These are phyloP conservation scores for Sporothrix dimorphospora DNA, from an alignment of 2,329 filamentous ascomycete genomes.

Conservation along the genomic window DNA sequence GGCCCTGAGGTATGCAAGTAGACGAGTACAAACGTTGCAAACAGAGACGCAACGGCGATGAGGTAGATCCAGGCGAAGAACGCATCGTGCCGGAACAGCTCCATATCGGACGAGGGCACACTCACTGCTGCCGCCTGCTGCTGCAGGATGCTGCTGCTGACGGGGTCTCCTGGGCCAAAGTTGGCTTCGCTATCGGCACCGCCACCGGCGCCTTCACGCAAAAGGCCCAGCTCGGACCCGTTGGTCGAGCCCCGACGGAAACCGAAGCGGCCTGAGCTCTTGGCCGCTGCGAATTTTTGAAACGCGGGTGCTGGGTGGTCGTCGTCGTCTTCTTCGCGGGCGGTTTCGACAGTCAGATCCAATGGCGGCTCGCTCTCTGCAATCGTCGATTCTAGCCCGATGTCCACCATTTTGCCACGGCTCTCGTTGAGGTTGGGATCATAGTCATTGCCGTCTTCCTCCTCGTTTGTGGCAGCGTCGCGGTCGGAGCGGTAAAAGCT, in stretches of 20 bases:
- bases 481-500: slow-evolving; percentile 43
- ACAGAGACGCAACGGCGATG: slow-evolving; percentile 78
- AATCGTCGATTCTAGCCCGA: slow-evolving; percentile 74
- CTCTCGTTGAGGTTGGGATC: slow-evolving; percentile 36
- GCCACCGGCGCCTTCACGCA: slow-evolving; percentile 42
- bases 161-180: slow-evolving; percentile 48
- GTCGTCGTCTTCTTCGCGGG: slow-evolving; percentile 25
- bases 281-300: slow-evolving; percentile 56
- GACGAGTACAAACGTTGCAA: slow-evolving; percentile 86
- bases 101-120: slow-evolving; percentile 61
- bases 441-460: slow-evolving; percentile 39
- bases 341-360: slow-evolving; percentile 51
- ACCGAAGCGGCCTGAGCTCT: slow-evolving; percentile 45
- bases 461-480: slow-evolving; percentile 36
- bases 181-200: slow-evolving; percentile 42
- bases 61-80: slow-evolving; percentile 93
- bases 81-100: slow-evolving; percentile 79
- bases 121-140: slow-evolving; percentile 42
- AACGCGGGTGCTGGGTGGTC: slow-evolving; percentile 58
- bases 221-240: slow-evolving; percentile 54
- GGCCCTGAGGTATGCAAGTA: slow-evolving; percentile 80
- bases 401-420: slow-evolving; percentile 78
- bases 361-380: slow-evolving; percentile 63
- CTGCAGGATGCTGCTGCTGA: slow-evolving; percentile 20
- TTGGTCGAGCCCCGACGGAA: slow-evolving; percentile 49